Conservation (phyloP, 2,329 filamentous ascomycete genomes). For the Verticillium nubilum region DNA sequence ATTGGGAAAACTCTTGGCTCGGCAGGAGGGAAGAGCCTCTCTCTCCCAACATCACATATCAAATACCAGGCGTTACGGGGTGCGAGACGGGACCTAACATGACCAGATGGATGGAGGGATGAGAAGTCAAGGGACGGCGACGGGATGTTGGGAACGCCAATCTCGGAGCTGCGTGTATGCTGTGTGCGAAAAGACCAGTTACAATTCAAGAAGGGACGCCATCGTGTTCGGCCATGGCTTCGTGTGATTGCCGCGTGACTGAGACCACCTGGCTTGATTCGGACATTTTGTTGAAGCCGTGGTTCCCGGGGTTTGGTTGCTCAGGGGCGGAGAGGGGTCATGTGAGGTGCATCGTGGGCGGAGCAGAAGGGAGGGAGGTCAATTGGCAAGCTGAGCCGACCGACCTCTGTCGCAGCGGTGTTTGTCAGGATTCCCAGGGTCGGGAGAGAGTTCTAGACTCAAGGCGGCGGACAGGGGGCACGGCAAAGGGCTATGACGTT, state of each 20-base stretch:
- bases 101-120: background rate
- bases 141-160: background rate
- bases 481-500: background rate
- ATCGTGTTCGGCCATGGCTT: background rate
- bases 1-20: background rate
- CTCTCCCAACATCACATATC: background rate
- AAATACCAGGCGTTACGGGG: background rate
- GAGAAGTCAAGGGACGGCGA: background rate
- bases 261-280: background rate
- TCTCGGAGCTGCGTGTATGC: background rate
- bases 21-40: background rate
- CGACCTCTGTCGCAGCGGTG: background rate
- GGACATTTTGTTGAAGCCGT: background rate
- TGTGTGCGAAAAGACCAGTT: background rate
- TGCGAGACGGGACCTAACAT: background rate
- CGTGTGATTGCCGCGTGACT: background rate
- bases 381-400: background rate
- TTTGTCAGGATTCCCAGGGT: background rate
- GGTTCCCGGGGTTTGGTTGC: background rate
- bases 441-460: background rate
- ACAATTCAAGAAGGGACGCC: background rate
- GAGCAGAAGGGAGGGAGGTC: background rate
- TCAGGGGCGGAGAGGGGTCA: background rate
- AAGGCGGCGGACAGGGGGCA: background rate
- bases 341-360: constrained; percentile 9